Percentiles rank a stretch among this genome's conserved stretches.
Evolutionary conservation across 2,329 filamentous ascomycete species (phyloP).

Genomic region (Nemania sp.): DNA sequence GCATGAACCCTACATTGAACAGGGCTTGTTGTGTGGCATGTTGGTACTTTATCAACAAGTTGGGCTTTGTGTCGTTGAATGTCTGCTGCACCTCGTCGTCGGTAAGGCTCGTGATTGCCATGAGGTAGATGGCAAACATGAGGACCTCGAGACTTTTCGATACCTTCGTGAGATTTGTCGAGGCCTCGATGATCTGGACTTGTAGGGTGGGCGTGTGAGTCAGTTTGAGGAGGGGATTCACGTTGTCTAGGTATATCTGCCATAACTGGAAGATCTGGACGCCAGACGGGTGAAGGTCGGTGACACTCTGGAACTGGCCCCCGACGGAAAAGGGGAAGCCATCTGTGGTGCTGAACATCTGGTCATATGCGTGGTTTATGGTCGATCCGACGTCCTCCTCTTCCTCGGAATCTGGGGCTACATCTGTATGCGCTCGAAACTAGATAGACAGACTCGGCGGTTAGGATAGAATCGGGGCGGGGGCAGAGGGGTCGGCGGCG

Average conservation of each 20-base stretch:
- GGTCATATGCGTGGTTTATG: constrained; percentile 63
- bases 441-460: constrained; percentile 33
- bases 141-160: constrained; percentile 64
- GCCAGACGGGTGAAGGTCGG: constrained; percentile 55
- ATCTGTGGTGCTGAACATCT: constrained; percentile 60
- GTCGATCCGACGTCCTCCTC: constrained; percentile 57
- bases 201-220: constrained; percentile 70
- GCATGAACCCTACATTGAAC: constrained; percentile 68
- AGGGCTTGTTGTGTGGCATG: constrained; percentile 66
- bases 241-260: constrained; percentile 72
- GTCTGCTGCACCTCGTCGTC: constrained; percentile 56
- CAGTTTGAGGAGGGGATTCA: constrained; percentile 70
- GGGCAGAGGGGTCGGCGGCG: constrained; percentile 12
- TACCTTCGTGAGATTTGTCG: constrained; percentile 58
- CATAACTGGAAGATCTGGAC: constrained; percentile 68
- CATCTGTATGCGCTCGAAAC: constrained; percentile 56
- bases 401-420: constrained; percentile 59
- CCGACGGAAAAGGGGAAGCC: constrained; percentile 63
- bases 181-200: constrained; percentile 65
- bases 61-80: constrained; percentile 57
- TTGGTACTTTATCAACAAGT: constrained; percentile 58
- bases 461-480: constrained; percentile 25
- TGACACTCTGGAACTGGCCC: constrained; percentile 48
- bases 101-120: constrained; percentile 61
- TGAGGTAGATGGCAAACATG: constrained; percentile 69